A percentile compares a stretch with the other conserved stretches of the same genome.
These are phyloP conservation scores for Dianthus caryophyllus DNA, from an alignment of 148 eudicot species.

Conservation along the genomic window DNA sequence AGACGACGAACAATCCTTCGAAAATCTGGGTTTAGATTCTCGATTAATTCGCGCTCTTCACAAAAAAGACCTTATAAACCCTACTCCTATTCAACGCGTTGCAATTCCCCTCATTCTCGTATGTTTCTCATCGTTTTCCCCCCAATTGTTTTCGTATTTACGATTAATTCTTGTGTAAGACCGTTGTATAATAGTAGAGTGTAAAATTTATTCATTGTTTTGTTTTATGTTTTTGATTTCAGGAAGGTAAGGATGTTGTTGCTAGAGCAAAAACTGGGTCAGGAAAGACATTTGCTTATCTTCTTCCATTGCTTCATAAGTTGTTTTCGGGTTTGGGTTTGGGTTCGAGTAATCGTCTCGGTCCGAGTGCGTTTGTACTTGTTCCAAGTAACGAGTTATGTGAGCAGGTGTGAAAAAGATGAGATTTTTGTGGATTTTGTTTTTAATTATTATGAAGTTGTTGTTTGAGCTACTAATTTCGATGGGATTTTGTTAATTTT, in stretches of 20 bases:
- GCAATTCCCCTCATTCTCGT: constrained; percentile 83
- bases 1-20: constrained; percentile 58
- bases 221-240: background rate
- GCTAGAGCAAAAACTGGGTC: constrained; percentile 97
- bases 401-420: constrained; percentile 52
- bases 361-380: constrained; percentile 55
- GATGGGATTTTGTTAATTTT: background rate
- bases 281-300: constrained; percentile 87
- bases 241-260: constrained; percentile 96
- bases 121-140: background rate
- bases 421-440: background rate
- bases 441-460: background rate
- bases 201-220: too few species aligned
- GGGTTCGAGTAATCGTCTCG: constrained; percentile 32
- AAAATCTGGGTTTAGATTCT: constrained; percentile 64
- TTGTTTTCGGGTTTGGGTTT: constrained; percentile 47
- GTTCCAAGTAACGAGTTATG: constrained; percentile 85
- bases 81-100: constrained; percentile 75
- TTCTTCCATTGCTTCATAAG: constrained; percentile 88
- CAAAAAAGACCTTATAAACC: constrained; percentile 53
- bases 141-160: too few species aligned
- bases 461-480: background rate
- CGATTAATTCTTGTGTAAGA: too few species aligned
- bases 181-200: too few species aligned
- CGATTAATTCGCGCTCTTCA: constrained; percentile 68